A percentile compares a stretch with the other conserved stretches of the same genome.
Evolutionary conservation across 495 filamentous ascomycete genomes (phyloP).

Genomic region (Tetracladium setigerum): DNA sequence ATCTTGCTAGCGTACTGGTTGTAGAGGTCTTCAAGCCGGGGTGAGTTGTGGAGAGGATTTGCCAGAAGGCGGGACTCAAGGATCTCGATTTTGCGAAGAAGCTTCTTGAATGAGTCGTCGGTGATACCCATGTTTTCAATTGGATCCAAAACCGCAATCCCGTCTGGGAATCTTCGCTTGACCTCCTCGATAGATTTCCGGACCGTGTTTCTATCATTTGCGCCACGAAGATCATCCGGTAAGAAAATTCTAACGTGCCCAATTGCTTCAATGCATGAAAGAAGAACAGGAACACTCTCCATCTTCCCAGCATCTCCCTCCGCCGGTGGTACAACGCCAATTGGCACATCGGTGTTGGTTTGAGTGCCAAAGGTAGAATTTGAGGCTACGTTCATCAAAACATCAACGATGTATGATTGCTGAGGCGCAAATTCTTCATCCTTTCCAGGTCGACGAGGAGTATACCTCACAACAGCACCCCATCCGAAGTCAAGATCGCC

Average conservation of each 20-base stretch:
- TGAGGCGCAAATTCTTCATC: constrained; percentile 60
- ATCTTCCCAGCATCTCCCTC: constrained; percentile 64
- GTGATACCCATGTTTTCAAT: constrained; percentile 91
- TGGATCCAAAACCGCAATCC: constrained; percentile 79
- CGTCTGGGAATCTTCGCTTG: constrained; percentile 82
- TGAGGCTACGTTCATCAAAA: constrained; percentile 64
- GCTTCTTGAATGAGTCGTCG: constrained; percentile 87
- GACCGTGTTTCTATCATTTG: constrained; percentile 54
- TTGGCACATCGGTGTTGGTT: constrained; percentile 51
- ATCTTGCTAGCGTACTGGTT: constrained; percentile 78
- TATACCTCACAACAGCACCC: constrained; percentile 75
- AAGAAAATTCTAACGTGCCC: constrained; percentile 72
- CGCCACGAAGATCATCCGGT: constrained; percentile 59
- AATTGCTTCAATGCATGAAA: constrained; percentile 75
- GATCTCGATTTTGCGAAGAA: constrained; percentile 93
- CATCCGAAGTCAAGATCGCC: constrained; percentile 81
- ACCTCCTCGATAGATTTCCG: constrained; percentile 67
- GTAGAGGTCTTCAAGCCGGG: constrained; percentile 72
- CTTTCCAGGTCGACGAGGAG: constrained; percentile 50
- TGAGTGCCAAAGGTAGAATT: constrained; percentile 50
- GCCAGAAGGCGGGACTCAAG: constrained; percentile 83
- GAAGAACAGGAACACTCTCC: constrained; percentile 77
- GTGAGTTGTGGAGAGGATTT: constrained; percentile 86
- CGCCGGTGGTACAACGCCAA: constrained; percentile 52
- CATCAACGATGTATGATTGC: constrained; percentile 71